Conservation (phyloP, 768 basidiomycete species). For the Rhodocollybia butyracea region DNA sequence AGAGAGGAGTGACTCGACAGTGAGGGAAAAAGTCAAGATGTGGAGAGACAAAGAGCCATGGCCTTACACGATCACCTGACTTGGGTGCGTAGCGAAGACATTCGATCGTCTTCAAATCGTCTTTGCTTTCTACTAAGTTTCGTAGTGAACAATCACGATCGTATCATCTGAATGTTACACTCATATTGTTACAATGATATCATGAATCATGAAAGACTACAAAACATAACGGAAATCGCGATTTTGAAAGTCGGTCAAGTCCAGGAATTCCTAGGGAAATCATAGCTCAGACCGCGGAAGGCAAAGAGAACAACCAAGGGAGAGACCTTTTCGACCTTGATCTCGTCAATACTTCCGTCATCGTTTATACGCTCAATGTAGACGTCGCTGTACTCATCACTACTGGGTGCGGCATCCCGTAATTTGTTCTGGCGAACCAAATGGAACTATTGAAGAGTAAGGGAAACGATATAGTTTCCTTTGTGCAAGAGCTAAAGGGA, state of each 20-base stretch:
- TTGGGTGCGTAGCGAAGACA: too few relatives aligned
- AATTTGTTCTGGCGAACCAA: constrained; percentile 60
- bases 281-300: not conserved
- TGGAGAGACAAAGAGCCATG: too few relatives aligned
- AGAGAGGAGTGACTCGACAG: too few relatives aligned
- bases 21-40: too few relatives aligned
- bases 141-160: too few relatives aligned
- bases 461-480: not conserved
- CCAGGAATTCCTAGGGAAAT: not conserved
- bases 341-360: constrained; percentile 43
- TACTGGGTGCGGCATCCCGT: constrained; percentile 52
- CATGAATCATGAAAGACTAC: too few relatives aligned
- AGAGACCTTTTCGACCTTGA: not conserved
- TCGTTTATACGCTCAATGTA: constrained; percentile 50
- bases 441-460: constrained; percentile 18
- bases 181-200: too few relatives aligned
- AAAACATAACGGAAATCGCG: not conserved
- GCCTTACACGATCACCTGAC: too few relatives aligned
- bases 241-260: not conserved
- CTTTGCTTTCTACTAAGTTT: too few relatives aligned
- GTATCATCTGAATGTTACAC: too few relatives aligned
- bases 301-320: not conserved
- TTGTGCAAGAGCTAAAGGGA: constrained; percentile 45
- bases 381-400: constrained; percentile 55
- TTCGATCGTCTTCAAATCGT: too few relatives aligned